Conservation (phyloP, 2,329 filamentous ascomycete genomes). For the Sclerotinia subarctica region DNA sequence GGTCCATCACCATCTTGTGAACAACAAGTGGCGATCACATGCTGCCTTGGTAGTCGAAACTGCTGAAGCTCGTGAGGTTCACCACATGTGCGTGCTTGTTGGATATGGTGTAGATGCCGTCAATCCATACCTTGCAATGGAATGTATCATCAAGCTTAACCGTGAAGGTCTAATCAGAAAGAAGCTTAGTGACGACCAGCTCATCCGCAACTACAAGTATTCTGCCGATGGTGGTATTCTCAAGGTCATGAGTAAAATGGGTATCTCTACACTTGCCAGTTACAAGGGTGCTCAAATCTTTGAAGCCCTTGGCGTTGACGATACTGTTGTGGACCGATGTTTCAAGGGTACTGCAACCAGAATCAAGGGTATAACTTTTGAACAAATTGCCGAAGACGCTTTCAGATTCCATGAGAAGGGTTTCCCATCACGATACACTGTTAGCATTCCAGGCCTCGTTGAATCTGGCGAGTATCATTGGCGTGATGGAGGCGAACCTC, state of each 20-base stretch:
- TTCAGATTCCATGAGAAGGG: slow-evolving; percentile 94
- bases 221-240: slow-evolving; percentile 94
- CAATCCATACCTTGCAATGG: slow-evolving; percentile 92
- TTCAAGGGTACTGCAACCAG: slow-evolving; percentile 92
- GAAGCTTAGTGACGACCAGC: slow-evolving; percentile 74
- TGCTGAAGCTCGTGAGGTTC: slow-evolving; percentile 91
- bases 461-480: slow-evolving; percentile 98
- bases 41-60: slow-evolving; percentile 87
- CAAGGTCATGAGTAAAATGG: slow-evolving; percentile 99
- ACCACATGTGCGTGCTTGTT: slow-evolving; percentile 97
- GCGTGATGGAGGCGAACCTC: slow-evolving; percentile 92
- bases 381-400: slow-evolving; percentile 88
- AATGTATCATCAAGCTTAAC: slow-evolving; percentile 96
- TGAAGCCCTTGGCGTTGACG: slow-evolving; percentile 89
- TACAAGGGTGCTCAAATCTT: slow-evolving; percentile 99
- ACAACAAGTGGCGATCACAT: slow-evolving; percentile 92
- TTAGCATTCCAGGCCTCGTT: slow-evolving; percentile 72
- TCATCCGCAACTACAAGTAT: slow-evolving; percentile 95
- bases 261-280: slow-evolving; percentile 90
- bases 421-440: slow-evolving; percentile 76
- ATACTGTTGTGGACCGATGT: slow-evolving; percentile 87
- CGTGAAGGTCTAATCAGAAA: slow-evolving; percentile 90
- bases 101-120: slow-evolving; percentile 93
- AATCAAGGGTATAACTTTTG: slow-evolving; percentile 91
- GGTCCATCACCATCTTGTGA: slow-evolving; percentile 92